Evolutionary conservation across 352 stramenopile genomes (phyloP).

Genomic region (Pythium coloratum): DNA sequence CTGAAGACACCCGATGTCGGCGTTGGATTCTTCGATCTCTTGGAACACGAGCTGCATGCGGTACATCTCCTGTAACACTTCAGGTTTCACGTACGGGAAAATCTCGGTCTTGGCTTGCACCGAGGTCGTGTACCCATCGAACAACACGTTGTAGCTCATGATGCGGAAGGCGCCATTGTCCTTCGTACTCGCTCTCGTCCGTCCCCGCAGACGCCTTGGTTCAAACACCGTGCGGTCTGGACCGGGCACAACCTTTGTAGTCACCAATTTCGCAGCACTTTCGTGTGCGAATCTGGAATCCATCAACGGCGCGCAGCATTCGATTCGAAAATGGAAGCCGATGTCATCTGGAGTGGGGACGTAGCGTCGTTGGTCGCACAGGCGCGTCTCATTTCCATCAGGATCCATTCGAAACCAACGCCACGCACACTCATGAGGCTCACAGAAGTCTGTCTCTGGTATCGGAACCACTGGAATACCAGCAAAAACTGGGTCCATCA

Average conservation of each 20-base stretch:
- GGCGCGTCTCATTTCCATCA: conserved; percentile 8
- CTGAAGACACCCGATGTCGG: conserved; percentile 70
- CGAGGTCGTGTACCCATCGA: conserved; percentile 67
- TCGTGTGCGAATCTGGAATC: conserved; percentile 34
- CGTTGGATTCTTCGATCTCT: conserved; percentile 64
- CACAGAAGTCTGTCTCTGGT: conserved; percentile 61
- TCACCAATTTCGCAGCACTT: conserved; percentile 36
- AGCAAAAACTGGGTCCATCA: conserved; percentile 47
- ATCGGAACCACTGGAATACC: conserved; percentile 51
- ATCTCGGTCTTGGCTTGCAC: conserved; percentile 52
- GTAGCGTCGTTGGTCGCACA: conserved; percentile 36
- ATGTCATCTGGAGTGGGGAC: conserved; percentile 43
- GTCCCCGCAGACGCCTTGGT: conserved; percentile 27
- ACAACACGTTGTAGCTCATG: conserved; percentile 86
- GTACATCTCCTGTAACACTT: conserved; percentile 57
- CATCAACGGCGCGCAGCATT: conserved; percentile 49
- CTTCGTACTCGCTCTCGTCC: conserved; percentile 17
- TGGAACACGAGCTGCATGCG: conserved; percentile 75
- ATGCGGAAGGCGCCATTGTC: conserved; percentile 47
- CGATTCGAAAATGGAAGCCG: conserved; percentile 48
- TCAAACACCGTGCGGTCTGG: conserved; percentile 60
- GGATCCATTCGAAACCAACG: conserved; percentile 47
- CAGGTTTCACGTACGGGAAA: conserved; percentile 56
- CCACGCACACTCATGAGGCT: conserved; percentile 60
- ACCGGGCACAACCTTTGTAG: conserved; percentile 36